Base-by-base conservation (phyloP, 2,329 filamentous ascomycete species). In the Nemania bipapillata region DNA sequence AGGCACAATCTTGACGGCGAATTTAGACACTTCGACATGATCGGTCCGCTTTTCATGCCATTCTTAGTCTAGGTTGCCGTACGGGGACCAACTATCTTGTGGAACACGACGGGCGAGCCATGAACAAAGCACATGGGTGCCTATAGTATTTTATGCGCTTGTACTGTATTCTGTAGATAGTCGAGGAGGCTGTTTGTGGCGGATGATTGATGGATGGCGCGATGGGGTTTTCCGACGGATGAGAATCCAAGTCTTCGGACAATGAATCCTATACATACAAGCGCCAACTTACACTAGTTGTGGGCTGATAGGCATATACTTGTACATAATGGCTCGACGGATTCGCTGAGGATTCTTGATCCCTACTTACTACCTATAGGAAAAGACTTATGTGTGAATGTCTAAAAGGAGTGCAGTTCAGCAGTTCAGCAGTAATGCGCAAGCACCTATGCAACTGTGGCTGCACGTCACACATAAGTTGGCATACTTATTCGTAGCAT, bases 281-380 rank as follows among this genome's bases (percentile, higher is more conserved):
- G n/a, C n/a, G n/a, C n/a, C n/a, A n/a, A n/a, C n/a, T n/a, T n/a
- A n/a, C n/a, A n/a, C n/a, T n/a, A 4, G 9, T 50, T 45, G 35
- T 58, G 54, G 24, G 26, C 50, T 63, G 60, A 55, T 60, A 11
- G 37, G 42, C 55, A 53, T 61, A 47, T n/a, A n/a, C n/a, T n/a
- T n/a, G n/a, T n/a, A n/a, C n/a, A n/a, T n/a, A n/a, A n/a, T 61
- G 55, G 49, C 56, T 68, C 57, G 55, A 65, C 24, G 26, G 26
- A 61, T 56, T 61, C 17, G 55, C 50, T 26, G 26, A 42, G 49
- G 42, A 56, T 32, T 54, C 50, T 56, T 22, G 12, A 52, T 22
- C 28, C 20, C n/a, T 20, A 22, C 52, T 52, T 22, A 54, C 53
- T 47, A 56, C 30, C 40, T 49, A 50, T 22, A 50, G 9, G 1